Evolutionary conservation across 768 basidiomycete species (phyloP).

Genomic region (Lentinula raphanica): DNA sequence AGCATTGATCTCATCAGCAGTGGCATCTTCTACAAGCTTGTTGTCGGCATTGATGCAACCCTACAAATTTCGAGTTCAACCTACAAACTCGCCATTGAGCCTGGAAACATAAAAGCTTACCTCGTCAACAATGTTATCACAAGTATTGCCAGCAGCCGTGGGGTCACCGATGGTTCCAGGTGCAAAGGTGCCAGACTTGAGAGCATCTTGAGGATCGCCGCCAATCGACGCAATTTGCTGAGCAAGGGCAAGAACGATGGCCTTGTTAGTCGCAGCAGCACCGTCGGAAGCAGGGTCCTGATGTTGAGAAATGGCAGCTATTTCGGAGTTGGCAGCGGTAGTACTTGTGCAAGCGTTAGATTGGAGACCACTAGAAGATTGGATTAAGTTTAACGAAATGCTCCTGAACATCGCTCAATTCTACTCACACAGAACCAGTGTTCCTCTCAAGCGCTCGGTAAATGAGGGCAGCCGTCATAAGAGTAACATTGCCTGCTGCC

Average conservation of each 20-base stretch:
- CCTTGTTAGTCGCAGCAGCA: slow-evolving; percentile 60
- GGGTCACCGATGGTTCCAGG: slow-evolving; percentile 48
- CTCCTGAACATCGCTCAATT: not conserved
- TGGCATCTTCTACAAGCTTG: slow-evolving; percentile 50
- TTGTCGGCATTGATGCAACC: slow-evolving; percentile 66
- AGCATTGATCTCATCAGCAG: slow-evolving; percentile 51
- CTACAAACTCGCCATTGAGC: too few species aligned
- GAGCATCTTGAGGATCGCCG: slow-evolving; percentile 51
- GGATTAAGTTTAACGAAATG: not conserved
- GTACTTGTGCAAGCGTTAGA: slow-evolving; percentile 47
- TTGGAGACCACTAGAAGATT: slow-evolving; percentile 34
- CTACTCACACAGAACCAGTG: slow-evolving; percentile 28
- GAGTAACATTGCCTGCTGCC: slow-evolving; percentile 49
- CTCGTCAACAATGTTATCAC: slow-evolving; percentile 45
- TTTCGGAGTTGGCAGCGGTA: slow-evolving; percentile 57
- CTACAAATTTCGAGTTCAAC: slow-evolving; percentile 10
- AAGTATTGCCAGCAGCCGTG: slow-evolving; percentile 45
- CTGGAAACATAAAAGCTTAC: not conserved
- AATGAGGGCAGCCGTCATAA: slow-evolving; percentile 53
- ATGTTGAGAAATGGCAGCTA: slow-evolving; percentile 60
- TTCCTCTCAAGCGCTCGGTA: slow-evolving; percentile 66
- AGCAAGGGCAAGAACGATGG: slow-evolving; percentile 56
- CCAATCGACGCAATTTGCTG: slow-evolving; percentile 61
- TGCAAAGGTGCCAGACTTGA: slow-evolving; percentile 58
- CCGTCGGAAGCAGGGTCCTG: slow-evolving; percentile 60